Evolutionary conservation across 1,139 yeast species (phyloP).

Genomic region (Yamadazyma triangularis): DNA sequence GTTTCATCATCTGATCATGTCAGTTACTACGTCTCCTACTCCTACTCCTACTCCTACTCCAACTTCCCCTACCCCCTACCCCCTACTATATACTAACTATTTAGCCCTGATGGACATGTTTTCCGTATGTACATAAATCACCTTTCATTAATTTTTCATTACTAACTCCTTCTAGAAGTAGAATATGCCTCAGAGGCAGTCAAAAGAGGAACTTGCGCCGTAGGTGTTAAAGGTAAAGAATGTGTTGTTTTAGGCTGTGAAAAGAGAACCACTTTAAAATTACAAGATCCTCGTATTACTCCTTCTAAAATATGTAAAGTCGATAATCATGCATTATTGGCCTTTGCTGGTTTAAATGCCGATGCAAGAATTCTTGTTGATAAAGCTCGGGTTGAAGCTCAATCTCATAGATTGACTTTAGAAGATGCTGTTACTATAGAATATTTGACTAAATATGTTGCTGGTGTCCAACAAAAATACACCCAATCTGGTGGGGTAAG

Average conservation of each 20-base stretch:
- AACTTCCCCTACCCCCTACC: no score
- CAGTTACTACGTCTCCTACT: no score
- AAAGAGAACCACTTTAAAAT: constrained; percentile 88
- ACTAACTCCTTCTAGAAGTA: constrained; percentile 51
- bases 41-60: no score
- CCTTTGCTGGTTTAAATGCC: constrained; percentile 97
- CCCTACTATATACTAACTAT: constrained; percentile 8
- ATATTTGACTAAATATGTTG: constrained; percentile 88
- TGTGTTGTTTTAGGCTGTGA: constrained; percentile 95
- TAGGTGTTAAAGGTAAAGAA: constrained; percentile 88
- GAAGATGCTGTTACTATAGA: constrained; percentile 94
- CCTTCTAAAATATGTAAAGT: constrained; percentile 91
- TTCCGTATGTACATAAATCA: constrained; percentile 54
- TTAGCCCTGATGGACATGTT: constrained; percentile 96
- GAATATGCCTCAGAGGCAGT: constrained; percentile 98
- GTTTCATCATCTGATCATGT: no score
- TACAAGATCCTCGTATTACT: constrained; percentile 94
- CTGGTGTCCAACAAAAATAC: constrained; percentile 94
- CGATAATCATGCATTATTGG: constrained; percentile 86
- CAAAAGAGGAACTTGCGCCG: constrained; percentile 96
- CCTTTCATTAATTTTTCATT: constrained; percentile 2
- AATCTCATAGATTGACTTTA: constrained; percentile 87
- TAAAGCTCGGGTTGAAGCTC: constrained; percentile 95
- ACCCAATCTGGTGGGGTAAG: constrained; percentile 98
- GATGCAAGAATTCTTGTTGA: constrained; percentile 94